Evolutionary conservation across 2,329 filamentous ascomycete genomes (phyloP), one percentile per base, ranked within the genome.

Genomic region (Ceratocystiopsis sp.): DNA sequence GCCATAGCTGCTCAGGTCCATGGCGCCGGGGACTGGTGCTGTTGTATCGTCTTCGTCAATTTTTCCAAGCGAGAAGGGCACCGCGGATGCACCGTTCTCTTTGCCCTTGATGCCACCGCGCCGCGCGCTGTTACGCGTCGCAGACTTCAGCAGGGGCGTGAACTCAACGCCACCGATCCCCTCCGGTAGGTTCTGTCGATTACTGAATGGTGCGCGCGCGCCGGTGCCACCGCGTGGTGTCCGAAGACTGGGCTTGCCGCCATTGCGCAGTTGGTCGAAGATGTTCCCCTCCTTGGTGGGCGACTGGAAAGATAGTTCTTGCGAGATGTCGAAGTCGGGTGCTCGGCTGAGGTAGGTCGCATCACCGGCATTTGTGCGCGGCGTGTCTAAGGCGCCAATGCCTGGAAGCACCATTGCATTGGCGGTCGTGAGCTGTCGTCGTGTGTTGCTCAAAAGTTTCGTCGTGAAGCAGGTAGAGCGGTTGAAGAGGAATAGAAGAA

Each of bases 91-190:
- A 38, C 61, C 67, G 59, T 76, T 80, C 61, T 72, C 75, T 58
- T 72, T 81, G 57, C 71, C 75, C 51, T 57, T 63, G 57, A 57
- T 71, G 4, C 41, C 43, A 48, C 62, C 73, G 60, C 67, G 79
- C 25, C 25, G 25, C 65, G 66, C 82, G 71, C 66, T 85, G 66
- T 68, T 87, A 68, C 65, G 69, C 56, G 73, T 80, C n/a, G 72
- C 77, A 19, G 66, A 85, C 61, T 93, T 94, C 57, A 98, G 75
- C 52, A 98, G 66, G 0, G 93, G 91, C 0, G 91, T 98, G 59
- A 98, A 98, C 55, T 98, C 93, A 52, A 78, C 79, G 43, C 73
- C 75, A 38, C 68, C 73, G 37, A 78, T 62, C 49, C 72, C 71
- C 35, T 69, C 66, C 18, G 79, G 80, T 18, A 85, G 67, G 53